phyloP scores from a whole-genome alignment of 2,329 filamentous ascomycete species.

The Colletotrichum scovillei region DNA sequence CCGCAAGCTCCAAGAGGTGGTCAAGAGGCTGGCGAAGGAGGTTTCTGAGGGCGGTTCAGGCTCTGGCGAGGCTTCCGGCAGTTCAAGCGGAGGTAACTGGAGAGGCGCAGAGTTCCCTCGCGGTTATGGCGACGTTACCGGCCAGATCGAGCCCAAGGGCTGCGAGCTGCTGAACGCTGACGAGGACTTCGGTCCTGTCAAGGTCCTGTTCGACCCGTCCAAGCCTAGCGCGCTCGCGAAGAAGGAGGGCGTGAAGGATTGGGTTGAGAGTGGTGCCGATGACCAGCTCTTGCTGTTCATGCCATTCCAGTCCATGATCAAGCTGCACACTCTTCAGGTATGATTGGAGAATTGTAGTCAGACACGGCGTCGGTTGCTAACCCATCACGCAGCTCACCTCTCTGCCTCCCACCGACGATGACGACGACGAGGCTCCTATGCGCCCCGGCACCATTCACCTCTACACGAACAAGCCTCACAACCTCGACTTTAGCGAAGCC shows the following conservation, averaged over 20 bases:
- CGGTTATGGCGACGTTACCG: conserved; percentile 86
- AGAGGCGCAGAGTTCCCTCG: conserved; percentile 79
- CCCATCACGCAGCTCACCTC: conserved; percentile 79
- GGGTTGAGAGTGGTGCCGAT: conserved; percentile 96
- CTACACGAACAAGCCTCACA: conserved; percentile 89
- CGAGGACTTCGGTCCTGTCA: conserved; percentile 77
- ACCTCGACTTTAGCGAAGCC: conserved; percentile 94
- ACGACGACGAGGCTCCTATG: conserved; percentile 81
- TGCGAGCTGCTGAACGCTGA: conserved; percentile 91
- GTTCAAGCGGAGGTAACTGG: conserved; percentile 68
- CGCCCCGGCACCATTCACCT: conserved; percentile 86
- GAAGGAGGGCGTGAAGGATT: conserved; percentile 74
- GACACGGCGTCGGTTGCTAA: not conserved
- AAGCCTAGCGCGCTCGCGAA: conserved; percentile 75
- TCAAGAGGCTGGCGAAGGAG: conserved; percentile 78
- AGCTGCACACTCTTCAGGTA: conserved; percentile 85
- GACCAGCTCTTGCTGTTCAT: conserved; percentile 95
- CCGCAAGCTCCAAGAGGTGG: conserved; percentile 74
- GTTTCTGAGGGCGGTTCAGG: conserved; percentile 59
- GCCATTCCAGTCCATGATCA: conserved; percentile 88
- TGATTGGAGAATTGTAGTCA: conserved; percentile 29
- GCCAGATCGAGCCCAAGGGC: conserved; percentile 81
- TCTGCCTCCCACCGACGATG: conserved; percentile 68
- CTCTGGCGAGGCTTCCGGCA: conserved; percentile 53
- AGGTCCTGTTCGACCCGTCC: conserved; percentile 76